Percentiles rank a stretch among this genome's conserved stretches.
Evolutionary conservation across 164 flowering plant species (phyloP).

Genomic region (Aristolochia californica): DNA sequence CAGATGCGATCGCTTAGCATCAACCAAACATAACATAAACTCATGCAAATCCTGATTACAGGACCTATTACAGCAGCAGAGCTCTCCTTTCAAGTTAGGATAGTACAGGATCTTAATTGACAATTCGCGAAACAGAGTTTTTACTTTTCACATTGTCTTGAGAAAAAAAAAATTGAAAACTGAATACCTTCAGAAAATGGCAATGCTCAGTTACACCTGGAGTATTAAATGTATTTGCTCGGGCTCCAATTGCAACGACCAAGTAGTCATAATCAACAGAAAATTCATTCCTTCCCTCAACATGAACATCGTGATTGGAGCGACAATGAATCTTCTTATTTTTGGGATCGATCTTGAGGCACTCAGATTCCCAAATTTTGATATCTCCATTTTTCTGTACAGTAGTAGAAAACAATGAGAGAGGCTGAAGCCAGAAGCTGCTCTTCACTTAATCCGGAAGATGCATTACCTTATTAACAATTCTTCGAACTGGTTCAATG

Average conservation of each 20-base stretch:
- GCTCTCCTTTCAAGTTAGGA: no score
- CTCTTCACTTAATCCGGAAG: not conserved
- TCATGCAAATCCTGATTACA: no score
- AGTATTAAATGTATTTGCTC: constrained; percentile 73
- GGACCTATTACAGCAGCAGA: not conserved
- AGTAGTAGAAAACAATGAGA: not conserved
- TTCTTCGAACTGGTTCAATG: constrained; percentile 79
- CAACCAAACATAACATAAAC: no score
- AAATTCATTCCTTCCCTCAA: constrained; percentile 49
- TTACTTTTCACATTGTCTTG: not conserved
- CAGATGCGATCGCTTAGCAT: no score
- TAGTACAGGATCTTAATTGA: no score
- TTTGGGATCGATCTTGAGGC: constrained; percentile 63
- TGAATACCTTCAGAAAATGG: constrained; percentile 74
- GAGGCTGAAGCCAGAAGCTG: not conserved
- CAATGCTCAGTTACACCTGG: constrained; percentile 89
- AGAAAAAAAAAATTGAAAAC: not conserved
- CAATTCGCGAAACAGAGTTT: no score
- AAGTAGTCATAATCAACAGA: constrained; percentile 84
- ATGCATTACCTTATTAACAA: constrained; percentile 50
- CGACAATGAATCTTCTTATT: constrained; percentile 72
- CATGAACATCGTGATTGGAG: constrained; percentile 21
- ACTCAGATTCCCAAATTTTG: constrained; percentile 73
- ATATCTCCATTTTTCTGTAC: constrained; percentile 52
- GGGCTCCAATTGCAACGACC: constrained; percentile 80